These are phyloP conservation scores for Gossypium longicalyx DNA, from an alignment of 345 rosid species.

Conservation along the genomic window DNA sequence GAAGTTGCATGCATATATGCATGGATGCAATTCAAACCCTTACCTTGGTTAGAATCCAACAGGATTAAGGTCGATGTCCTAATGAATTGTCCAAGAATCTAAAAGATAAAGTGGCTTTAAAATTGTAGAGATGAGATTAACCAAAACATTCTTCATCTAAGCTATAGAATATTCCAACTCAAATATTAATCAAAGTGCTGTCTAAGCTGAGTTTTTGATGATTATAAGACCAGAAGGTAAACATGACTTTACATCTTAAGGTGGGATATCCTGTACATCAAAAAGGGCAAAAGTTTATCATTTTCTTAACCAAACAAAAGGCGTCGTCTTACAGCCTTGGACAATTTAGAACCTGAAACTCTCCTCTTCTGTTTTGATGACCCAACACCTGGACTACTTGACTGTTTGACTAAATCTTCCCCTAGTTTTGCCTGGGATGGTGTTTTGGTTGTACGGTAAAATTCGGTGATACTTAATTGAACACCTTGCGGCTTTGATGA, in stretches of 20 bases:
- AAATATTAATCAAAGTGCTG: not conserved
- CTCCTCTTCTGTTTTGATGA: constrained; percentile 45
- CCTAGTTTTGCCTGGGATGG: constrained; percentile 28
- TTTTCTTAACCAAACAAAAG: constrained; percentile 46
- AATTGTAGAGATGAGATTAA: not conserved
- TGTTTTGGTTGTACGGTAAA: constrained; percentile 64
- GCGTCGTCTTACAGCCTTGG: constrained; percentile 73
- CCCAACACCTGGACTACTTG: constrained; percentile 20
- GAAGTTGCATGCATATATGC: too few relatives aligned
- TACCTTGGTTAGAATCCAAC: too few relatives aligned
- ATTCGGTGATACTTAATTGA: constrained; percentile 65
- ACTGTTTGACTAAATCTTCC: constrained; percentile 24
- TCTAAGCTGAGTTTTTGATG: not conserved
- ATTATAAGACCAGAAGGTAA: not conserved
- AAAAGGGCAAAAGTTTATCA: constrained; percentile 8
- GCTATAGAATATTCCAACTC: not conserved
- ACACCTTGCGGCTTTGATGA: constrained; percentile 41
- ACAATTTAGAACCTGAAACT: constrained; percentile 34
- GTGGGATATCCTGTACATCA: not conserved
- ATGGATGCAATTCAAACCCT: too few relatives aligned
- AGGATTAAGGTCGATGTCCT: not conserved
- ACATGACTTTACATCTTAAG: constrained; percentile 19
- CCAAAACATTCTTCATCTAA: not conserved
- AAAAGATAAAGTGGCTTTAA: not conserved
- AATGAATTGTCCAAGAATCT: not conserved